These are phyloP conservation scores for Aspergillus japonicus DNA, from an alignment of 2,329 filamentous ascomycete species.

Conservation along the genomic window DNA sequence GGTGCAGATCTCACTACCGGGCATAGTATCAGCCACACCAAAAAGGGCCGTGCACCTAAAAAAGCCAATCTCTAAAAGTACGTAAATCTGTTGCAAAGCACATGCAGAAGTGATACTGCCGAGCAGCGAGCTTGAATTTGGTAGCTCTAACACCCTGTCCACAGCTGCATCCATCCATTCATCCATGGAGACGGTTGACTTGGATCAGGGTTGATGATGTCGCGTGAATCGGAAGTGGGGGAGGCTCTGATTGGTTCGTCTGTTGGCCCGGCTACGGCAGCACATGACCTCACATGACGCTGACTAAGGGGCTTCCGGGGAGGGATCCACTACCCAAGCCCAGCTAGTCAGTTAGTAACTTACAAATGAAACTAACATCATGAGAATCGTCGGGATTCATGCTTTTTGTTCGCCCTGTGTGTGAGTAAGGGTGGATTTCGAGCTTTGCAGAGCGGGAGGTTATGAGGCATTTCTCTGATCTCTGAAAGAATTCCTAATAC, in stretches of 20 bases:
- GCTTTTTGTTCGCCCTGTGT: not conserved
- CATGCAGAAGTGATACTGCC: too few species aligned
- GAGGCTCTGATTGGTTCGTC: constrained; percentile 12
- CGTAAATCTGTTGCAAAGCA: too few species aligned
- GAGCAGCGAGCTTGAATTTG: too few species aligned
- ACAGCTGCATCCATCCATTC: too few species aligned
- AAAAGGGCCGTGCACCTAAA: too few species aligned
- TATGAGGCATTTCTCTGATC: not conserved
- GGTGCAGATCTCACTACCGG: too few species aligned
- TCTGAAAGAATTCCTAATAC: not conserved
- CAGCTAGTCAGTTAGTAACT: not conserved
- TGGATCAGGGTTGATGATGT: not conserved
- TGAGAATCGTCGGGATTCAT: constrained; percentile 1
- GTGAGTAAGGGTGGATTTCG: not conserved
- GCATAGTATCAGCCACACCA: too few species aligned
- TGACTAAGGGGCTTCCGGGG: constrained; percentile 17
- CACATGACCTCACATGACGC: constrained; percentile 21
- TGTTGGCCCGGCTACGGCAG: constrained; percentile 23
- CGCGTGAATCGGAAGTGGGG: not conserved
- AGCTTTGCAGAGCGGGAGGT: not conserved
- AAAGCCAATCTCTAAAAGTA: too few species aligned
- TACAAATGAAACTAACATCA: constrained; percentile 5
- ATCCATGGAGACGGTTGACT: not conserved
- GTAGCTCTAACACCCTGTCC: too few species aligned
- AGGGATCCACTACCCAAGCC: constrained; percentile 10